Evolutionary conservation across 1,284 basidiomycete species (phyloP), one percentile per base, ranked within the genome.

Genomic region (Phaffia rhodozyma): DNA sequence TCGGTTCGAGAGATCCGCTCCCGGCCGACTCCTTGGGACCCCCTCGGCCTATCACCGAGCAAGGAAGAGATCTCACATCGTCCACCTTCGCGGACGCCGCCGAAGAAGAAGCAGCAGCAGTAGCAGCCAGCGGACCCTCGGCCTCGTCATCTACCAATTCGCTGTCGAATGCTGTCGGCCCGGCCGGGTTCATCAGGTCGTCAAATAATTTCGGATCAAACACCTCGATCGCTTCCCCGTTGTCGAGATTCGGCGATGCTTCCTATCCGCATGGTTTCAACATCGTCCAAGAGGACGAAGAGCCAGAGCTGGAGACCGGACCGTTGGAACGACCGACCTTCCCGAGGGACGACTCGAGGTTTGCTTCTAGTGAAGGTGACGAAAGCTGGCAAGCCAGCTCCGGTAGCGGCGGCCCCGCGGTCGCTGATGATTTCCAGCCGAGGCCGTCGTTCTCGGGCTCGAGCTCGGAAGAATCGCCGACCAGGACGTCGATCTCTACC

Each of bases 51-150:
- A 34, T 34, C 32, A 34, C 32, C 32, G 32, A 34, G 32, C 32
- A 34, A 34, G 32, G 32, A 34, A 34, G 32, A 34, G 32, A 34
- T 34, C 32, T 58, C 21, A 47, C 56, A 23, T n/a, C 56, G 23
- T 62, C 60, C 1, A 30, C 30, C 5, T 62, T 62, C 43, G 53
- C 53, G 25, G 60, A 62, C 27, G 60, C 60, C 32, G 9, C 32
- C 32, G 32, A 34, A 34, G 32, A 34, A 34, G 32, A 4, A 34
- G 32, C n/a, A n/a, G n/a, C n/a, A n/a, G n/a, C n/a, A 34, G 5
- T 34, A 4, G 4, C 32, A 34, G 5, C 9, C 32, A 9, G 32
- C 32, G 4, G 32, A 5, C 32, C 32, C 32, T 34, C 32, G 9
- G 9, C 32, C 32, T 34, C 32, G 9, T 49, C 60, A 27, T 55